Base-by-base conservation (phyloP, 805 yeast genomes). In the Starmerella riodocensis region DNA sequence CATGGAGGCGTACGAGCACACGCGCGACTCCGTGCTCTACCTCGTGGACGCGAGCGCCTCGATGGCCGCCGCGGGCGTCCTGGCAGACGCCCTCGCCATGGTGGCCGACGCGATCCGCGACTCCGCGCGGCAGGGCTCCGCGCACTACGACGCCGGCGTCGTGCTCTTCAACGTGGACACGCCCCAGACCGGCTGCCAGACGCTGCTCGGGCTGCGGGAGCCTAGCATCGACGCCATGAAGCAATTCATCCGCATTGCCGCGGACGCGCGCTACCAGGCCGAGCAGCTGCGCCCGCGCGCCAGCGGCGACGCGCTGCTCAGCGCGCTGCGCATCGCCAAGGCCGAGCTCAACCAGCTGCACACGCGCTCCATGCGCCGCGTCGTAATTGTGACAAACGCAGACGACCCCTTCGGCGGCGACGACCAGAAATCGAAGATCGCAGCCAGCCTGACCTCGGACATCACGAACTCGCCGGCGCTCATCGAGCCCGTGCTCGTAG, bases 61-160 rank as follows among this genome's bases (percentile, higher is more conserved):
- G 17, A 57, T 61, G 62, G 53, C 52, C n/a, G 40, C 22, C 32
- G 25, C 36, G 27, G 46, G 40, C n/a, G 51, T 47, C 14, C 47
- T 34, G 16, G 39, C 26, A 6, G 29, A 29, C n/a, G 41, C 62
- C 9, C 49, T 86, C 14, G 64, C 65, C 12, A 67, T 79, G 2
- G 63, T 81, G 6, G 63, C 68, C 37, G 74, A 71, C n/a, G 60
- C 83, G 26, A 70, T 84, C 60, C 65, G 76, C 3, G 77, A 74
- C 35, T 62, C 82, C 41, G 73, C 79, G 2, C 73, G 79, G 25
- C 66, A 78, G 0, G 58, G 72, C 28, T 82, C 85, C 1, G 64
- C 66, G 32, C 78, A 88, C 1, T 29, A 26, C 21, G 86, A 83
- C 0, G 62, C 83, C 20, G 96, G 94, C 0, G 70, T 85, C 34